These are phyloP conservation scores for Aegilops sharonensis DNA, from an alignment of 176 grass and related monocot genomes.

Conservation along the genomic window DNA sequence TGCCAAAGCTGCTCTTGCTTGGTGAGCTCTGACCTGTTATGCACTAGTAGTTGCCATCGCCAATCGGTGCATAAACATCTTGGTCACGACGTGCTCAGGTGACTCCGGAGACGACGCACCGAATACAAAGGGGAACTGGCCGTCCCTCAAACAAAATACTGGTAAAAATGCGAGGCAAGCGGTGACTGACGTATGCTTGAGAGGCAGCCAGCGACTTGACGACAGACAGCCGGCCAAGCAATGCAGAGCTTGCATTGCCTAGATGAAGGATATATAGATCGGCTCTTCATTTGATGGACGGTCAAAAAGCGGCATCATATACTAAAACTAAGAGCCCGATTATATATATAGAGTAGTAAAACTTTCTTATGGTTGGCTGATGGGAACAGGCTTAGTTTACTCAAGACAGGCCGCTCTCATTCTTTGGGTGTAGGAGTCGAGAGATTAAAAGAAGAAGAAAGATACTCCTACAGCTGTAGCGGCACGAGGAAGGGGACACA, in stretches of 20 bases:
- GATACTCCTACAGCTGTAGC: slow-evolving; percentile 48
- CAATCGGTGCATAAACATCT: not conserved
- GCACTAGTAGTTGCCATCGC: not conserved
- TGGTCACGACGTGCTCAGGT: not conserved
- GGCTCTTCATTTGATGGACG: slow-evolving; percentile 6
- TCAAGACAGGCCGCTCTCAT: not conserved
- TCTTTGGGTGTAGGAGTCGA: not conserved
- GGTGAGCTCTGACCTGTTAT: slow-evolving; percentile 31
- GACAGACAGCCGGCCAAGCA: not conserved
- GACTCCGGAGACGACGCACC: not conserved
- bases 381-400: slow-evolving; percentile 5
- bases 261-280: not conserved
- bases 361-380: not conserved
- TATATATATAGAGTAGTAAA: not conserved
- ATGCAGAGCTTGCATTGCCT: not conserved
- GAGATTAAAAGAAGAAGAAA: slow-evolving; percentile 32
- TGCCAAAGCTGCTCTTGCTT: slow-evolving; percentile 33
- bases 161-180: not conserved
- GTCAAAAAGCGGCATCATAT: slow-evolving; percentile 12
- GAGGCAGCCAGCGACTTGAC: not conserved
- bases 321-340: not conserved
- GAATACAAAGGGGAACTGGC: not conserved
- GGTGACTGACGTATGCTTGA: slow-evolving; percentile 10
- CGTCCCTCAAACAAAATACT: not conserved
- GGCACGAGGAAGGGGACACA: slow-evolving; percentile 38